These are phyloP conservation scores for Xerocomellus dryophilus DNA, from an alignment of 768 basidiomycete species.

Conservation along the genomic window DNA sequence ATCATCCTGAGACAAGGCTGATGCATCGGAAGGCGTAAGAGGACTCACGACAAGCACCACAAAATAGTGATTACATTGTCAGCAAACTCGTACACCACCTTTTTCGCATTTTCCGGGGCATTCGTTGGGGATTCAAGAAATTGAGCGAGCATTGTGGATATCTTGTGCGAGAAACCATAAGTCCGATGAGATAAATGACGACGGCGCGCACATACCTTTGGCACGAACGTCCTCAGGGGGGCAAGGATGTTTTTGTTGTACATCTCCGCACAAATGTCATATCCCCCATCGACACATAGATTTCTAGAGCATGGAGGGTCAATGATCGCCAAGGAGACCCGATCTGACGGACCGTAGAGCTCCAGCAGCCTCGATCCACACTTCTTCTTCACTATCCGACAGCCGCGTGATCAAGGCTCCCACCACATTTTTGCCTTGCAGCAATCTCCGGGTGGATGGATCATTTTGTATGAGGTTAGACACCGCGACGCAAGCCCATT, in stretches of 20 bases:
- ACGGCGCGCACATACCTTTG: slow-evolving; percentile 52
- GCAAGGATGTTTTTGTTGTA: slow-evolving; percentile 91
- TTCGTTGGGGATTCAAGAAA: slow-evolving; percentile 58
- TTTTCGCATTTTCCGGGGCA: slow-evolving; percentile 67
- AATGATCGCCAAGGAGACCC: slow-evolving; percentile 1
- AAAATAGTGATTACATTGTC: slow-evolving; percentile 91
- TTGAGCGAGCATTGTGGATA: slow-evolving; percentile 68
- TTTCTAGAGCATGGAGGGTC: slow-evolving; percentile 52
- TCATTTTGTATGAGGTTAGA: slow-evolving; percentile 95
- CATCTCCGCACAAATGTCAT: slow-evolving; percentile 95
- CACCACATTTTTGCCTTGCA: slow-evolving; percentile 90
- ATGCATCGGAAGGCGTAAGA: neutral
- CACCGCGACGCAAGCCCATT: slow-evolving; percentile 97
- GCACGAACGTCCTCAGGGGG: slow-evolving; percentile 70
- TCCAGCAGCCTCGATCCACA: slow-evolving; percentile 85
- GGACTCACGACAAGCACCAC: slow-evolving; percentile 91
- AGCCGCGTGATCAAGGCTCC: slow-evolving; percentile 83
- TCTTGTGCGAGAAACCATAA: slow-evolving; percentile 41
- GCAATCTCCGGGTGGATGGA: slow-evolving; percentile 81
- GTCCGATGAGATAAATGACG: neutral
- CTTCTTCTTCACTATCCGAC: slow-evolving; percentile 87
- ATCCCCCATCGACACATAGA: slow-evolving; percentile 91
- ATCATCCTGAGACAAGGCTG: slow-evolving; percentile 23
- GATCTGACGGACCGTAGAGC: slow-evolving; percentile 64
- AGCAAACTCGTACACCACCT: slow-evolving; percentile 80